These are phyloP conservation scores for Kodamaea suecica DNA, from an alignment of 1,139 yeast species.

Conservation along the genomic window DNA sequence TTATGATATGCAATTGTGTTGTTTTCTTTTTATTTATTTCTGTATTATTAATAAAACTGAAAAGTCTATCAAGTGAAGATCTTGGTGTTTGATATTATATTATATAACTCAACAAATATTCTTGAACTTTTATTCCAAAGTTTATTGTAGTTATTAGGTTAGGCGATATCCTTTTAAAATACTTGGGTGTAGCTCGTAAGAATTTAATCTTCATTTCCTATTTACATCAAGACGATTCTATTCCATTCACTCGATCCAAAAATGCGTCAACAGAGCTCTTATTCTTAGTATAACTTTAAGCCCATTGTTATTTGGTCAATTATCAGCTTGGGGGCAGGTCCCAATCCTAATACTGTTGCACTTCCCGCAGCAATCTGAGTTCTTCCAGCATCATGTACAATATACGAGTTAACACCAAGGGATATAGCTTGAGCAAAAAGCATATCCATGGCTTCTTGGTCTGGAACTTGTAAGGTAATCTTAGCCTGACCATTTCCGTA, in stretches of 20 bases:
- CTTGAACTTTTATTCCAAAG: neutral
- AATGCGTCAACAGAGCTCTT: too few relatives aligned
- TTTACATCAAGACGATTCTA: too few relatives aligned
- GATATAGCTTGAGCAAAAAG: conserved; percentile 80
- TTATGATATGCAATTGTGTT: neutral
- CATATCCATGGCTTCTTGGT: conserved; percentile 72
- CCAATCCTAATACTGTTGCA: conserved; percentile 90
- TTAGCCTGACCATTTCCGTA: conserved; percentile 84
- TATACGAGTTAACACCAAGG: conserved; percentile 70
- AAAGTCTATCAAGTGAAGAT: too few relatives aligned
- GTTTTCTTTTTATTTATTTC: neutral
- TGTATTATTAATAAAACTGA: neutral
- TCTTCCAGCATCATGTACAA: conserved; percentile 94
- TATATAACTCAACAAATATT: too few relatives aligned
- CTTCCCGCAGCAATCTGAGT: conserved; percentile 95
- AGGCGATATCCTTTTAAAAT: too few relatives aligned
- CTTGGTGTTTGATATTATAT: too few relatives aligned
- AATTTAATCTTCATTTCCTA: too few relatives aligned
- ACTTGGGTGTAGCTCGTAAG: too few relatives aligned
- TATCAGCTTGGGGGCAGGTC: conserved; percentile 91
- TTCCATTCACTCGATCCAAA: too few relatives aligned
- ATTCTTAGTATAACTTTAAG: conserved; percentile 61
- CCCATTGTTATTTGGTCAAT: conserved; percentile 80
- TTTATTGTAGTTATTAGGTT: neutral
- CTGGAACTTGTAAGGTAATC: conserved; percentile 76